Evolutionary conservation across 345 rosid genomes (phyloP).

Genomic region (Eucalyptus tenuipes): DNA sequence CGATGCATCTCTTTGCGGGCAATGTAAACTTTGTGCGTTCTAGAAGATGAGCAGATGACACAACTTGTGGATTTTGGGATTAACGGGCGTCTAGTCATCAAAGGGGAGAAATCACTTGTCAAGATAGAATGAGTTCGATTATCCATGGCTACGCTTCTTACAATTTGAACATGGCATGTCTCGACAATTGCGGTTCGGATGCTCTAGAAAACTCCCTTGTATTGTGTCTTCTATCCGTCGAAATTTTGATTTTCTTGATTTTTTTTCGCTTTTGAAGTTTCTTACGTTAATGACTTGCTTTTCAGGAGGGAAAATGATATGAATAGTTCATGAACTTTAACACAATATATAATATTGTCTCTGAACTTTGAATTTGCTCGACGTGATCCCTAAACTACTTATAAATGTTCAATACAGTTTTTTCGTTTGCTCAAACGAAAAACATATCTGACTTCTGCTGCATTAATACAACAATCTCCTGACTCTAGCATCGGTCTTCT

Average conservation of each 20-base stretch:
- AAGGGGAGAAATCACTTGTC: not conserved
- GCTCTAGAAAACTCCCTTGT: not conserved
- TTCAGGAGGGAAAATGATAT: not conserved
- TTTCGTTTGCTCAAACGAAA: accelerated
- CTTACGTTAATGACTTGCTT: not conserved
- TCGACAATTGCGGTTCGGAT: not conserved
- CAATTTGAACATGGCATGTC: not conserved
- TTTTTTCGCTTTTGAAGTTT: not conserved
- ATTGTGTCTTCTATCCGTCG: not conserved
- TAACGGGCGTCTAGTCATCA: not conserved
- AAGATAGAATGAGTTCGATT: not conserved
- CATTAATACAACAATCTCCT: not conserved
- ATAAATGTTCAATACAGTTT: not conserved
- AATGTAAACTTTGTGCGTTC: not conserved
- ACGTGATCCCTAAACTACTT: accelerated
- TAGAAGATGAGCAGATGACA: not conserved
- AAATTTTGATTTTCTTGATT: not conserved
- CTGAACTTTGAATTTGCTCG: accelerated
- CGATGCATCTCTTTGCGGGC: not conserved
- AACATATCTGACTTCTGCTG: not conserved
- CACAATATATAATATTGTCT: accelerated
- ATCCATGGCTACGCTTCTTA: not conserved
- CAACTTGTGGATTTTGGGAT: not conserved
- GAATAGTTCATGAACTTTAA: accelerated
- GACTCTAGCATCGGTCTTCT: not conserved